phyloP scores from a whole-genome alignment of 164 flowering plant genomes.

The Berberis vulgaris region DNA sequence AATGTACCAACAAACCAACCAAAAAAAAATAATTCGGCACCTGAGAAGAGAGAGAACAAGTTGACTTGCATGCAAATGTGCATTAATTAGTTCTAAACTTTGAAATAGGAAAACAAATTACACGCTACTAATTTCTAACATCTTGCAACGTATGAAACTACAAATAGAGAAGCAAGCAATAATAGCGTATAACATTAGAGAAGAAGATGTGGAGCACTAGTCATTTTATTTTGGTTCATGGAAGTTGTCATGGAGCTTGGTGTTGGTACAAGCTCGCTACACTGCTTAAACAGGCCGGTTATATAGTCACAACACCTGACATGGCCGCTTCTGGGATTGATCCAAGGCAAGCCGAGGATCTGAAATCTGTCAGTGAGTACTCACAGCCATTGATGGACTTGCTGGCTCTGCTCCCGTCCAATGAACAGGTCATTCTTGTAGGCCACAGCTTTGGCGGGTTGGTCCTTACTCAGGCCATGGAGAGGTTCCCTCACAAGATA shows the following conservation, averaged over 20 bases:
- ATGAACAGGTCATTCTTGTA: conserved; percentile 24
- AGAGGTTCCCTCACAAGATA: conserved; percentile 18
- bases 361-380: conserved; percentile 12
- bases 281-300: conserved; percentile 13
- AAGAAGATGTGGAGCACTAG: background rate
- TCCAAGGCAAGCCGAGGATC: conserved; percentile 9
- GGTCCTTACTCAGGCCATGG: conserved; percentile 18
- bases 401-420: conserved; percentile 13
- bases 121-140: too few relatives aligned
- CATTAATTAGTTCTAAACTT: too few relatives aligned
- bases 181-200: too few relatives aligned
- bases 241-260: conserved; percentile 17
- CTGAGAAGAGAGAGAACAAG: too few relatives aligned
- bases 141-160: too few relatives aligned
- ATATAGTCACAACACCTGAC: conserved; percentile 21
- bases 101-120: too few relatives aligned
- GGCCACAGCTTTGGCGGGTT: conserved; percentile 31
- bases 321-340: conserved; percentile 24
- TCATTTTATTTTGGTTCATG: conserved; percentile 26
- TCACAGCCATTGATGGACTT: conserved; percentile 17
- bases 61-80: too few relatives aligned
- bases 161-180: too few relatives aligned
- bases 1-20: too few relatives aligned
- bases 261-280: conserved; percentile 10
- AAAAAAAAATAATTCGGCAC: too few relatives aligned